A percentile compares a stretch with the other conserved stretches of the same genome.
phyloP scores from a whole-genome alignment of 2,329 filamentous ascomycete genomes.

The Amphichorda felina region DNA sequence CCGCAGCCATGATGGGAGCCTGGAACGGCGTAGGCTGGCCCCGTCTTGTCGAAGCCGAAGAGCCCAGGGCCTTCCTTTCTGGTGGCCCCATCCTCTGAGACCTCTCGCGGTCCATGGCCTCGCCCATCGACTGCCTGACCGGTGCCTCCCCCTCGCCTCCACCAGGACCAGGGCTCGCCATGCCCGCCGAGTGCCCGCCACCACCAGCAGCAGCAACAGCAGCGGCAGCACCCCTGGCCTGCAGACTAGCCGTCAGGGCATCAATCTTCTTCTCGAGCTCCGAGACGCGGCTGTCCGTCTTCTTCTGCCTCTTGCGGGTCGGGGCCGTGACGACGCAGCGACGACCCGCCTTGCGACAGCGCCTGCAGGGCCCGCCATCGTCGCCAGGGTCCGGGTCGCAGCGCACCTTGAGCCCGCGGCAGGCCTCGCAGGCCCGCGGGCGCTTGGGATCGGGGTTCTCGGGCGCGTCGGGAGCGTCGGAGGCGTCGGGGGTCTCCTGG shows the following conservation, averaged over 20 bases:
- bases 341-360: constrained; percentile 72
- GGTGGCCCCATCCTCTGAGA: no score
- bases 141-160: no score
- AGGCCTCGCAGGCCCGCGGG: constrained; percentile 63
- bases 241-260: constrained; percentile 68
- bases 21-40: constrained; percentile 1
- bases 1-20: constrained; percentile 5
- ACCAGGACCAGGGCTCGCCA: no score
- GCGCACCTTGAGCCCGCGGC: constrained; percentile 67
- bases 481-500: no score
- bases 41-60: background rate
- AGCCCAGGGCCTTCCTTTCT: no score
- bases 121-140: no score
- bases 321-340: constrained; percentile 67
- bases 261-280: constrained; percentile 92
- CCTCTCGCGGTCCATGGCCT: no score
- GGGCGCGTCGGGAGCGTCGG: no score
- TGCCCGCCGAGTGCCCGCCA: no score
- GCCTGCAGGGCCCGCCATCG: constrained; percentile 50
- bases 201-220: no score
- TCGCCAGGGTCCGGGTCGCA: constrained; percentile 60
- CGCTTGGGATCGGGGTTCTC: constrained; percentile 34
- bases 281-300: constrained; percentile 77
- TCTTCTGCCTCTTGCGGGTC: constrained; percentile 73
- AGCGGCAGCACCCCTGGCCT: no score